Evolutionary conservation across 257 asterid species (phyloP).

Genomic region (Thymus mandschuricus): DNA sequence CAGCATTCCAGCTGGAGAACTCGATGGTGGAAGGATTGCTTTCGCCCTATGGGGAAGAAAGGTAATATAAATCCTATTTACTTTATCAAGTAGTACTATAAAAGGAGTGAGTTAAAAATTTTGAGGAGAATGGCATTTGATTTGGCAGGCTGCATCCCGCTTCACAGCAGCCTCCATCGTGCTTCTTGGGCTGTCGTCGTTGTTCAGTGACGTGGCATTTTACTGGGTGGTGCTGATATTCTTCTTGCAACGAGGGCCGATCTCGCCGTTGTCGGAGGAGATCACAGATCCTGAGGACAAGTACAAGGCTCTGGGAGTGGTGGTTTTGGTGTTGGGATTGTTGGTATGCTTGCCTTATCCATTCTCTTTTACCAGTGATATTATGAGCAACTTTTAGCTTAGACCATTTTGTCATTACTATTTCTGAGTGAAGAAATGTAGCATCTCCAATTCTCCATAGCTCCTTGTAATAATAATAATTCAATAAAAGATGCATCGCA

Average conservation of each 20-base stretch:
- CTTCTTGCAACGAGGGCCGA: slow-evolving; percentile 96
- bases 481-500: not conserved
- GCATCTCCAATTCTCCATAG: slow-evolving; percentile 3
- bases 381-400: slow-evolving; percentile 46
- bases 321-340: slow-evolving; percentile 70
- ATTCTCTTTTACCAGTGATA: slow-evolving; percentile 65
- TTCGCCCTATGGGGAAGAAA: slow-evolving; percentile 95
- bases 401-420: not conserved
- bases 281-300: slow-evolving; percentile 69
- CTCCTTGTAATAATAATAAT: not conserved
- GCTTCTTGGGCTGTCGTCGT: slow-evolving; percentile 79
- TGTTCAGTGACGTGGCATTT: slow-evolving; percentile 84
- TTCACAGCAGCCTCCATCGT: slow-evolving; percentile 66
- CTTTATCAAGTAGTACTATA: too few species aligned
- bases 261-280: slow-evolving; percentile 88
- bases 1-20: slow-evolving; percentile 98
- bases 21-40: slow-evolving; percentile 92
- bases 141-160: slow-evolving; percentile 72
- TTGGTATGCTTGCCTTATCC: slow-evolving; percentile 94
- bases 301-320: slow-evolving; percentile 59
- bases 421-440: slow-evolving; percentile 14
- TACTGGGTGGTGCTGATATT: slow-evolving; percentile 92
- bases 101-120: too few species aligned
- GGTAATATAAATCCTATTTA: slow-evolving; percentile 43
- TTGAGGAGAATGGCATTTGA: not conserved